Evolutionary conservation across 2,329 filamentous ascomycete genomes (phyloP).

Genomic region (Bipolaris victoriae): DNA sequence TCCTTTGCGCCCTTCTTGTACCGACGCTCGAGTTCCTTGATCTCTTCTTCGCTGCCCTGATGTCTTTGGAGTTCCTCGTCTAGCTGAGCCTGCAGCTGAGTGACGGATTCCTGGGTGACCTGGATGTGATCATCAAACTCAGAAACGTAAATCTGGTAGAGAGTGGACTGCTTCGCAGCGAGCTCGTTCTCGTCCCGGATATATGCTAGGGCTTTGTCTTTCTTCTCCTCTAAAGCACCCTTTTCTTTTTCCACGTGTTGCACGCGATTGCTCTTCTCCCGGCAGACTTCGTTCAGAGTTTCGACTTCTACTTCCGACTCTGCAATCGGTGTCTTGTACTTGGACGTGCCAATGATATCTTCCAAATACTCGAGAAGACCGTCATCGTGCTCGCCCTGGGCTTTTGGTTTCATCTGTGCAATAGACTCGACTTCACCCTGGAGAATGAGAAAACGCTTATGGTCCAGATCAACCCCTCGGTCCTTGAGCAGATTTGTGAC

Average conservation of each 20-base stretch:
- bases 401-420: constrained; percentile 98
- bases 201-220: constrained; percentile 88
- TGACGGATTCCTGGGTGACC: constrained; percentile 87
- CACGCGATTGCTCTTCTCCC: constrained; percentile 93
- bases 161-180: constrained; percentile 81
- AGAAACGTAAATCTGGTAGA: constrained; percentile 90
- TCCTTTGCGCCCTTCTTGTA: constrained; percentile 85
- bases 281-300: constrained; percentile 88
- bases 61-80: constrained; percentile 90
- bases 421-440: constrained; percentile 99
- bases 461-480: constrained; percentile 91
- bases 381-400: constrained; percentile 92
- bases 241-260: constrained; percentile 99
- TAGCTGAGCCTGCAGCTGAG: constrained; percentile 86
- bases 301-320: constrained; percentile 91
- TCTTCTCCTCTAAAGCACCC: constrained; percentile 90
- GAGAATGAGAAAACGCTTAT: constrained; percentile 96
- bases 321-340: constrained; percentile 97
- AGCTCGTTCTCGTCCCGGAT: constrained; percentile 94
- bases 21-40: constrained; percentile 85
- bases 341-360: constrained; percentile 98
- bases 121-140: constrained; percentile 88
- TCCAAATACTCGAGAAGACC: constrained; percentile 95
- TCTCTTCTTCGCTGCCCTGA: constrained; percentile 84
- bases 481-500: constrained; percentile 88